These are phyloP conservation scores for Saccharomyces kudriavzevii DNA, from an alignment of 805 yeast genomes.

Conservation along the genomic window DNA sequence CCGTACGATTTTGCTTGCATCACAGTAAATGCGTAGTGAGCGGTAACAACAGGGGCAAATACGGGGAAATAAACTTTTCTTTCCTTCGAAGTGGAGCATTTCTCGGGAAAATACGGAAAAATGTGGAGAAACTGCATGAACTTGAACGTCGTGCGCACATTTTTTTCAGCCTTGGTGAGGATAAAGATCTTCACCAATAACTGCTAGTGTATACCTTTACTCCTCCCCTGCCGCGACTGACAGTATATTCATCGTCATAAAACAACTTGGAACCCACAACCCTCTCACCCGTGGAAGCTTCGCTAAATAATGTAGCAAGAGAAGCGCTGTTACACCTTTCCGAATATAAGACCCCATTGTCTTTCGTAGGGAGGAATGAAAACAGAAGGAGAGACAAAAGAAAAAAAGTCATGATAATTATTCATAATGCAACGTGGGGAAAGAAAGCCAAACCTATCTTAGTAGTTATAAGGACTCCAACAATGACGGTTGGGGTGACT, in stretches of 20 bases:
- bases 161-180: no score
- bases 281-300: background rate
- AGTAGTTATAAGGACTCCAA: background rate
- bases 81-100: background rate
- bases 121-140: background rate
- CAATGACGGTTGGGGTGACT: no score
- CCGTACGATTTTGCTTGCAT: background rate
- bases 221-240: background rate
- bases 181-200: no score
- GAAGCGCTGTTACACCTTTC: background rate
- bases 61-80: background rate
- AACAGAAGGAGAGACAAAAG: background rate
- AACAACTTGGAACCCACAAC: background rate
- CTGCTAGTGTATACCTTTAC: no score
- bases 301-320: background rate
- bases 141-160: background rate
- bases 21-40: background rate
- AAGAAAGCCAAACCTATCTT: background rate
- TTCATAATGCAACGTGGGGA: background rate
- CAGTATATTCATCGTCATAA: background rate
- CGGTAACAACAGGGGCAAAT: background rate
- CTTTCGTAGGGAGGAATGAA: background rate
- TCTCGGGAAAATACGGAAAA: background rate
- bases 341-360: background rate
- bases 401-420: background rate